These are phyloP conservation scores for Fraxinus albicans DNA, from an alignment of 305 asterid genomes.

Conservation along the genomic window DNA sequence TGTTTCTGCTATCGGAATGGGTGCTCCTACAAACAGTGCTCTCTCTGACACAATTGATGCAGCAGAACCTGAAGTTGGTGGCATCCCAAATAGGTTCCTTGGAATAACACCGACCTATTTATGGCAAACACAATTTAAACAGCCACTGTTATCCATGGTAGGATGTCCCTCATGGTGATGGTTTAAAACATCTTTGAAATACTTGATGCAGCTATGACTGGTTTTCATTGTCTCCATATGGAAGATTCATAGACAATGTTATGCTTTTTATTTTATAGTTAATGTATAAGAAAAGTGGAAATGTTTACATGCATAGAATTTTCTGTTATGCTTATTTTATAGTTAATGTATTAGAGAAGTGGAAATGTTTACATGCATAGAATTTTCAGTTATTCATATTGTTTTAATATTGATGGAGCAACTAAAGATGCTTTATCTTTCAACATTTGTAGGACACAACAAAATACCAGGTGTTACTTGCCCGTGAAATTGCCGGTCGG, in stretches of 20 bases:
- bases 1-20: conserved; percentile 43
- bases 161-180: conserved; percentile 17
- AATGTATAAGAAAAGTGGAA: conserved; percentile 4
- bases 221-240: conserved; percentile 16
- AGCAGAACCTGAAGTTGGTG: conserved; percentile 91
- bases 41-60: conserved; percentile 54
- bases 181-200: conserved; percentile 9
- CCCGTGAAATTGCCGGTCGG: conserved; percentile 79
- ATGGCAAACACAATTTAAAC: conserved; percentile 83
- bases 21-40: conserved; percentile 37
- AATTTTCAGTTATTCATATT: conserved; percentile 12
- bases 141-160: conserved; percentile 65
- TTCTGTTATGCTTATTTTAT: not conserved
- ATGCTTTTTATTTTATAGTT: too few relatives aligned
- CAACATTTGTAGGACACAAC: conserved; percentile 59
- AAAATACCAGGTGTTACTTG: conserved; percentile 80
- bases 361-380: conserved; percentile 12
- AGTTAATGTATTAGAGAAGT: not conserved
- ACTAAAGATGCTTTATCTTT: conserved; percentile 13
- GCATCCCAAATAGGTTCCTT: conserved; percentile 90
- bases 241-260: not conserved
- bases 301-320: conserved; percentile 11
- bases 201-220: conserved; percentile 17
- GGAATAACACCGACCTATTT: conserved; percentile 86
- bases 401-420: conserved; percentile 1